Conservation (phyloP, 139 green algal species). For the Chlamydomonas incerta region DNA sequence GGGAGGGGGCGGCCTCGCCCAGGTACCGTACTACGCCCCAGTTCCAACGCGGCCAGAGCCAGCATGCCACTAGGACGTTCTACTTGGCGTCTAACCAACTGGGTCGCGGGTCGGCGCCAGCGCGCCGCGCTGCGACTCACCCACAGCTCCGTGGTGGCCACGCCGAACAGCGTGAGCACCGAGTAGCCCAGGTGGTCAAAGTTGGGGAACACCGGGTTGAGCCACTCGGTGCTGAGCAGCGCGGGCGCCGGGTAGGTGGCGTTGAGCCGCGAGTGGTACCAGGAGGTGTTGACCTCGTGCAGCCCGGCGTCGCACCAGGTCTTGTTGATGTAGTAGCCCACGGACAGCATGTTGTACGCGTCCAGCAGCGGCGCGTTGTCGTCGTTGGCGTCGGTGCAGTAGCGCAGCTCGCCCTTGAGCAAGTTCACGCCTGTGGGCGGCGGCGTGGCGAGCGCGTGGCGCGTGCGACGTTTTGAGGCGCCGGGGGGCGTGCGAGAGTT, state of each 20-base stretch:
- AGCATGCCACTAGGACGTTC: too few relatives aligned
- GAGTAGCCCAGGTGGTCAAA: conserved; percentile 68
- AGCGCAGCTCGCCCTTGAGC: conserved; percentile 49
- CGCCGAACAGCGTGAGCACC: conserved; percentile 62
- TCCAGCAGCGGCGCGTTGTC: conserved; percentile 14
- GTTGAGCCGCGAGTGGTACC: conserved; percentile 48
- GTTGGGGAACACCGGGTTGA: conserved; percentile 59
- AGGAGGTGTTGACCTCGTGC: conserved; percentile 30
- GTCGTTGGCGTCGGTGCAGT: background rate
- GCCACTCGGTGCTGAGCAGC: conserved; percentile 31
- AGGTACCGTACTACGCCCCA: too few relatives aligned
- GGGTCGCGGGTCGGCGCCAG: too few relatives aligned
- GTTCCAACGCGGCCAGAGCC: too few relatives aligned
- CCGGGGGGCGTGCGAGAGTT: too few relatives aligned
- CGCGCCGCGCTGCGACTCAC: too few relatives aligned
- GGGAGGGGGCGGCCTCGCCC: too few relatives aligned
- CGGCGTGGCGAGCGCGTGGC: too few relatives aligned
- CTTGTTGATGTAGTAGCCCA: conserved; percentile 44
- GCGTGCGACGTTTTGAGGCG: too few relatives aligned
- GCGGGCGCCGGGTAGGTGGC: conserved; percentile 9
- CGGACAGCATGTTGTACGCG: conserved; percentile 40
- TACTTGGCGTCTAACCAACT: too few relatives aligned
- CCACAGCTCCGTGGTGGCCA: too few relatives aligned
- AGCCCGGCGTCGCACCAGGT: conserved; percentile 11
- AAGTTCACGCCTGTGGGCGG: background rate